A percentile compares a stretch with the other conserved stretches of the same genome.
Evolutionary conservation across 805 yeast genomes (phyloP).

Genomic region (Torulaspora gathmanii): DNA sequence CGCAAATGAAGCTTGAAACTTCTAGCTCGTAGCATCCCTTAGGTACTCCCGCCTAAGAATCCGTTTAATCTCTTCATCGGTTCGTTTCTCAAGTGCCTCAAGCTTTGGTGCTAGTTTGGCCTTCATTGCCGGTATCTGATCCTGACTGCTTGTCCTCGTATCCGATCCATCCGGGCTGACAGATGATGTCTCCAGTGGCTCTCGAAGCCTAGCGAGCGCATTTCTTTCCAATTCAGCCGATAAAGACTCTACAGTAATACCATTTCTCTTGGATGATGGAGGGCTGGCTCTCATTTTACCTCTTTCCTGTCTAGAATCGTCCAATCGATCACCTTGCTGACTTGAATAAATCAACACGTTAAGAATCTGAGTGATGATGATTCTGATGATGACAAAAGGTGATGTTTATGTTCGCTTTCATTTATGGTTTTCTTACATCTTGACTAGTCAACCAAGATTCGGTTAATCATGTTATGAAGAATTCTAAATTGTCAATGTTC

Average conservation of each 20-base stretch:
- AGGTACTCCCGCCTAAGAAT: constrained; percentile 38
- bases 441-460: too few species aligned
- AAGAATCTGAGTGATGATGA: too few species aligned
- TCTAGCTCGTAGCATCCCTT: constrained; percentile 5
- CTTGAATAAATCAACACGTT: too few species aligned
- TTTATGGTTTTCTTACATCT: too few species aligned
- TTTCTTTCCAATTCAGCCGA: constrained; percentile 5
- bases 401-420: too few species aligned
- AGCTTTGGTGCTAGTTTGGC: constrained; percentile 39
- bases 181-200: background rate
- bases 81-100: constrained; percentile 38
- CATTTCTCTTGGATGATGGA: background rate
- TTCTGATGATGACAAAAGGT: too few species aligned
- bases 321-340: background rate
- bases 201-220: background rate
- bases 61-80: constrained; percentile 40
- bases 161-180: constrained; percentile 10
- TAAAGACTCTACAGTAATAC: background rate
- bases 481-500: too few species aligned
- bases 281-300: too few species aligned
- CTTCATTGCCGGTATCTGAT: constrained; percentile 33
- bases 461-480: too few species aligned
- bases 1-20: too few species aligned
- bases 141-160: constrained; percentile 3
- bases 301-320: background rate